A percentile compares a stretch with the other conserved stretches of the same genome.
These are phyloP conservation scores for Amanita inopinata DNA, from an alignment of 768 basidiomycete species.

Conservation along the genomic window DNA sequence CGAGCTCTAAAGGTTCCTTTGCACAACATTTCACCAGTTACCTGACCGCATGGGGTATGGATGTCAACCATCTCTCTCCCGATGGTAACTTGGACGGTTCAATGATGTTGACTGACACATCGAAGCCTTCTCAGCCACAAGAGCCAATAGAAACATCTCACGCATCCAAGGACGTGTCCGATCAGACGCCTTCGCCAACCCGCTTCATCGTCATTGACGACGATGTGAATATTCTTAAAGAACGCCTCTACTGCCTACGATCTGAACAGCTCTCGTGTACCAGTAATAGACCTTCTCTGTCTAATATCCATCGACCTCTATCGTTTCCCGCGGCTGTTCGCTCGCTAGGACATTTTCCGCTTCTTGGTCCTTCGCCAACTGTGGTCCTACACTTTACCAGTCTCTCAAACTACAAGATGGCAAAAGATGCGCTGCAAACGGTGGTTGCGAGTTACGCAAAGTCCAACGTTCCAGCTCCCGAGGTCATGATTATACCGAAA, in stretches of 20 bases:
- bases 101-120: slow-evolving; percentile 5
- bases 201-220: slow-evolving; percentile 87
- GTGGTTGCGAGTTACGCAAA: slow-evolving; percentile 39
- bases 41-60: slow-evolving; percentile 91
- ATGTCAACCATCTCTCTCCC: slow-evolving; percentile 70
- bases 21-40: slow-evolving; percentile 91
- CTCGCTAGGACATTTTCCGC: slow-evolving; percentile 27
- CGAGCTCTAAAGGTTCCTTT: slow-evolving; percentile 79
- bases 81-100: slow-evolving; percentile 41
- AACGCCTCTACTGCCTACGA: slow-evolving; percentile 60
- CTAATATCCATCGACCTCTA: slow-evolving; percentile 58
- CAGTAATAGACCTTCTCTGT: slow-evolving; percentile 50
- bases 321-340: slow-evolving; percentile 77
- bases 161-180: not conserved
- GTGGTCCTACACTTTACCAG: slow-evolving; percentile 90
- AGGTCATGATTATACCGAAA: slow-evolving; percentile 95
- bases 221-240: slow-evolving; percentile 70
- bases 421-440: slow-evolving; percentile 78
- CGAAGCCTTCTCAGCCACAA: slow-evolving; percentile 5
- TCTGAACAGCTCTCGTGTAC: slow-evolving; percentile 38
- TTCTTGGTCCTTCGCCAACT: slow-evolving; percentile 21
- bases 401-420: slow-evolving; percentile 76
- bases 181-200: slow-evolving; percentile 20
- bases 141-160: not conserved
- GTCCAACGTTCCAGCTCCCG: slow-evolving; percentile 49